phyloP scores from a whole-genome alignment of 805 yeast genomes.

The Metschnikowia cubensis region DNA sequence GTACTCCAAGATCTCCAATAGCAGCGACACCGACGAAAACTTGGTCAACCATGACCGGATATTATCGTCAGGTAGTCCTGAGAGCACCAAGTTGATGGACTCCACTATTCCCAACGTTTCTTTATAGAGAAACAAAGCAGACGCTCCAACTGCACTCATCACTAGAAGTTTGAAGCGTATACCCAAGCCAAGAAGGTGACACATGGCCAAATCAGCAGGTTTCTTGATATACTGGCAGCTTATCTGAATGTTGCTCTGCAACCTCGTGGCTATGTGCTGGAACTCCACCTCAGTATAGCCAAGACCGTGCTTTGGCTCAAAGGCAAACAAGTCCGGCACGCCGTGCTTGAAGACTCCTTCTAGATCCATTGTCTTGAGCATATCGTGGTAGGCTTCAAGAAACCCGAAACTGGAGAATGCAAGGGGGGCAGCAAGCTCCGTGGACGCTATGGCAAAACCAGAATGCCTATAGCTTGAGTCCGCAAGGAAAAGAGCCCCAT shows the following conservation, averaged over 20 bases:
- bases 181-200: not conserved
- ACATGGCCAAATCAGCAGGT: slow-evolving; percentile 2
- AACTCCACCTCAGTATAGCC: not conserved
- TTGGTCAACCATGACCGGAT: slow-evolving; percentile 3
- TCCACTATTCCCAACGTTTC: slow-evolving; percentile 7
- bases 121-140: not conserved
- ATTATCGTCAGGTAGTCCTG: not conserved
- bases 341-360: not conserved
- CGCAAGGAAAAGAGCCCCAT: slow-evolving; percentile 4
- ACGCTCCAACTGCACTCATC: not conserved
- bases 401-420: not conserved
- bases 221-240: not conserved
- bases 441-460: not conserved
- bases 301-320: not conserved
- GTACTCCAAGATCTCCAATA: slow-evolving; percentile 9
- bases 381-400: slow-evolving; percentile 3
- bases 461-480: slow-evolving; percentile 1
- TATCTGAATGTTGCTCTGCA: not conserved
- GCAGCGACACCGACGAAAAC: slow-evolving; percentile 1
- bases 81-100: slow-evolving; percentile 1
- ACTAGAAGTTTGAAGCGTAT: slow-evolving; percentile 7
- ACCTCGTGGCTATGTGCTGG: not conserved
- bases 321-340: slow-evolving; percentile 7
- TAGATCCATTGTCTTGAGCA: slow-evolving; percentile 6
- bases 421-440: not conserved